Base-by-base conservation (phyloP, 176 grass and related monocot genomes). In the Rhynchospora breviuscula region DNA sequence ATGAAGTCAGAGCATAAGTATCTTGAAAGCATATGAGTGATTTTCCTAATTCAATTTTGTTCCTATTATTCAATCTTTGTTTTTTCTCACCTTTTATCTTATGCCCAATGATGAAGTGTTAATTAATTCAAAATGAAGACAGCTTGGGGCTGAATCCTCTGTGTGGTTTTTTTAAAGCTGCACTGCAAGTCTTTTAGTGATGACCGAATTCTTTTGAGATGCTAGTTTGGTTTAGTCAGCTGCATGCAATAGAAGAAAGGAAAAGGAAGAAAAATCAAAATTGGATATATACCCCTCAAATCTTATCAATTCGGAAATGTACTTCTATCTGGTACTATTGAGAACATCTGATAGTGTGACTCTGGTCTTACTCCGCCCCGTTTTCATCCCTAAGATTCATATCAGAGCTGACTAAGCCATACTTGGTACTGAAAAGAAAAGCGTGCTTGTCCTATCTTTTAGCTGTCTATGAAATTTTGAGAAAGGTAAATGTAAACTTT, bases 391-490 rank as follows among this genome's bases (percentile, higher is more conserved):
- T 40, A 40, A 40, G 67, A 8, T 70, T 7, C 17, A n/a, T 46
- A 70, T 46, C 45, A 66, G 67, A 70, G 8, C 31, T 10, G 13
- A 19, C 13, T 45, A 46, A 17, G 14, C 40, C 29, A 45, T 45
- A 44, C 67, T 70, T 70, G 67, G 67, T 70, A 70, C 67, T 70
- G 33, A 19, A 70, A 71, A n/a, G 67, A 71, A 71, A 71, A 71
- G 67, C 67, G n/a, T 47, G 40, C 33, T 47, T 71, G 67, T 45
- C 45, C 17, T 71, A 71, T 46, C 35, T 71, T 65, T 71, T 47
- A 17, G 67, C 43, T 21, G 67, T 71, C 67, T 59, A 15, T 59
- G 57, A 59, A 59, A 59, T 59, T 45, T 19, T 46, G 67, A 46
- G 46, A 45, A 71, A 18, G 57, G 15, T 18, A 71, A 2, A 10